Evolutionary conservation across 2,329 filamentous ascomycete species (phyloP), one percentile per base, ranked within the genome.

Genomic region (Apiospora marii): DNA sequence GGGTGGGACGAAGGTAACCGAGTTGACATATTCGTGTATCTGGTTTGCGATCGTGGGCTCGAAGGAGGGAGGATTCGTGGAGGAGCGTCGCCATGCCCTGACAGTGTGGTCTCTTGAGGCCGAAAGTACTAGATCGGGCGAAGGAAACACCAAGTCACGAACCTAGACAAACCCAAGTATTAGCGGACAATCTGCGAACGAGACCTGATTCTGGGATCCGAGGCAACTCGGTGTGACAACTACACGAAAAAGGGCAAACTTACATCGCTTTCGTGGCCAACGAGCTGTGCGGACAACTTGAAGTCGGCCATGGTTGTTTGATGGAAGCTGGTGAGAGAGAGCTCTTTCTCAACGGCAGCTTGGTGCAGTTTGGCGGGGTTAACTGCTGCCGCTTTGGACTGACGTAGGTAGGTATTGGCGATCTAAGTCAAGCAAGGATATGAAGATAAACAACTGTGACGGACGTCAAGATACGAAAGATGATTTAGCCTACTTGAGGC

Each of bases 251-350:
- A 16, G 37, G 14, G 70, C 34, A 51, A 53, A 78, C 92, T 84
- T 88, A 98, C 96, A 90, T 99, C 96, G 82, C 96, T 93, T 83
- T 96, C 93, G 82, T 99, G 96, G 80, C 94, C 96, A 77, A 91
- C 86, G 76, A 99, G 89, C 80, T 94, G 93, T 77, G 96, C 95
- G 74, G 96, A 97, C 80, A 99, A 91, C 89, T 96, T 98, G 88
- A 94, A 98, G 81, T 95, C 92, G 83, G 88, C 86, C 93, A 96
- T 95, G 78, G 76, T 68, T 22, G 12, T 44, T 37, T 34, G 48
- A 43, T 43, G 68, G 48, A 69, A 41, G 30, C 19, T 64, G 58
- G 24, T 64, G 58, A 37, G 30, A 61, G 53, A 37, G 37, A 41
- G 37, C 37, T 41, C 53, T 61, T 19, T n/a, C 53, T 37, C 53